phyloP scores from a whole-genome alignment of 2,329 filamentous ascomycete genomes.

The Hymenoscyphus fraxineus region DNA sequence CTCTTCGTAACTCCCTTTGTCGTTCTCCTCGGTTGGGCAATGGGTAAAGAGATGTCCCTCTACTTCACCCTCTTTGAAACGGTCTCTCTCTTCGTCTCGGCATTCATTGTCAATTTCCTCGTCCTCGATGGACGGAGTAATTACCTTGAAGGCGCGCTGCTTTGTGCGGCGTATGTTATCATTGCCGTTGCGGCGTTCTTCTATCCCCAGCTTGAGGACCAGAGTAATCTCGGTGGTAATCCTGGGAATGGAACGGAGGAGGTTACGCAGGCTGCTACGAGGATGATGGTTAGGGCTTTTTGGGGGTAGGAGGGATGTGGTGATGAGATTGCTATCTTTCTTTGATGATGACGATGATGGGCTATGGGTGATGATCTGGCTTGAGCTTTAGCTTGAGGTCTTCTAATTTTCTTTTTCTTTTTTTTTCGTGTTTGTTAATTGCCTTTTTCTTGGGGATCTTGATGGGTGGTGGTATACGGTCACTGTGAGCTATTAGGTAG shows the following conservation, averaged over 20 bases:
- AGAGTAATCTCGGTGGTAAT: conserved; percentile 40
- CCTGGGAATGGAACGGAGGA: background rate
- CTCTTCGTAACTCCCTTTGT: conserved; percentile 67
- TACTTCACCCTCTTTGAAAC: conserved; percentile 91
- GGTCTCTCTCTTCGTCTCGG: conserved; percentile 76
- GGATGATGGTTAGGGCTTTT: conserved; percentile 25
- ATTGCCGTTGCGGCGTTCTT: conserved; percentile 65
- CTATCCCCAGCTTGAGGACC: conserved; percentile 52
- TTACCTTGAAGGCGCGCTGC: conserved; percentile 73
- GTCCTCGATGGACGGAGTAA: conserved; percentile 83
- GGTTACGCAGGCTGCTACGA: conserved; percentile 21
- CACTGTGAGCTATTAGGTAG: too few relatives aligned
- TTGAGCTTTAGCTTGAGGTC: too few relatives aligned
- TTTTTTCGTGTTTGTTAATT: too few relatives aligned
- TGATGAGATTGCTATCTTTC: too few relatives aligned
- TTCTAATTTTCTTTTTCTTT: too few relatives aligned
- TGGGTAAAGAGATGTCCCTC: conserved; percentile 67
- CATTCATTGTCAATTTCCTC: conserved; percentile 84
- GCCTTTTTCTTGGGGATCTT: too few relatives aligned
- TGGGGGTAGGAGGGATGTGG: conserved; percentile 1
- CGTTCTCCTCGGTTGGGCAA: conserved; percentile 68
- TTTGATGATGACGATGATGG: too few relatives aligned
- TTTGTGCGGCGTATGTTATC: conserved; percentile 65
- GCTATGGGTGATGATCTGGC: too few relatives aligned
- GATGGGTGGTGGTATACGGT: too few relatives aligned